phyloP scores from a whole-genome alignment of 257 asterid genomes.

The Phtheirospermum japonicum region DNA sequence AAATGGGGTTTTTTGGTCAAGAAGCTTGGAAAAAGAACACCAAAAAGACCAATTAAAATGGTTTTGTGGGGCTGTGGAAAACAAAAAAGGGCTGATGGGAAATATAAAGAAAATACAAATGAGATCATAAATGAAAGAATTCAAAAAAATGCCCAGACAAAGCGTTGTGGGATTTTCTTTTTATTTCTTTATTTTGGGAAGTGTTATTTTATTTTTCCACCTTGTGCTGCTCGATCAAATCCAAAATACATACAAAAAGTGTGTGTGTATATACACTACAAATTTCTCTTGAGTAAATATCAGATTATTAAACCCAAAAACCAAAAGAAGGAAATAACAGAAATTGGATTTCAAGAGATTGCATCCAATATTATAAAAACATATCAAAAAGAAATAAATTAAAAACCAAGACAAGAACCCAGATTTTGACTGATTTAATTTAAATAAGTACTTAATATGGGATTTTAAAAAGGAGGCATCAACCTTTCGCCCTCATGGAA shows the following conservation, averaged over 20 bases:
- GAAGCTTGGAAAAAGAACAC: conserved; percentile 10
- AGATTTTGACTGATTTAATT: conserved; percentile 11
- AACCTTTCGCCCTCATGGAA: neutral
- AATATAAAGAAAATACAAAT: conserved; percentile 11
- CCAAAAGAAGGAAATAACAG: neutral
- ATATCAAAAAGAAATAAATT: neutral
- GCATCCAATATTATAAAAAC: neutral
- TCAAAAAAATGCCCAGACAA: conserved; percentile 9
- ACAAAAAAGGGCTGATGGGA: conserved; percentile 6
- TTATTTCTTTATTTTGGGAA: neutral
- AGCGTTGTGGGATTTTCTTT: conserved; percentile 22
- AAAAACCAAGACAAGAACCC: neutral
- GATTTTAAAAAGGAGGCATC: neutral
- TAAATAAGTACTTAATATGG: neutral
- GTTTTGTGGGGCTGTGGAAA: conserved; percentile 13
- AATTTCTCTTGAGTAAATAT: conserved; percentile 4
- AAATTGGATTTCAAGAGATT: neutral
- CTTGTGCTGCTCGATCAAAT: neutral
- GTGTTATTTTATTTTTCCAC: too few species aligned
- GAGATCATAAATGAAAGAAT: conserved; percentile 20
- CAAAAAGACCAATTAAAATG: conserved; percentile 27
- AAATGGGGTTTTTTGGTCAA: conserved; percentile 11
- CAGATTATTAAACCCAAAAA: conserved; percentile 7
- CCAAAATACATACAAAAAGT: neutral
- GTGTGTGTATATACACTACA: neutral